Base-by-base conservation (phyloP, 2,329 filamentous ascomycete species). In the Alternaria sp. region DNA sequence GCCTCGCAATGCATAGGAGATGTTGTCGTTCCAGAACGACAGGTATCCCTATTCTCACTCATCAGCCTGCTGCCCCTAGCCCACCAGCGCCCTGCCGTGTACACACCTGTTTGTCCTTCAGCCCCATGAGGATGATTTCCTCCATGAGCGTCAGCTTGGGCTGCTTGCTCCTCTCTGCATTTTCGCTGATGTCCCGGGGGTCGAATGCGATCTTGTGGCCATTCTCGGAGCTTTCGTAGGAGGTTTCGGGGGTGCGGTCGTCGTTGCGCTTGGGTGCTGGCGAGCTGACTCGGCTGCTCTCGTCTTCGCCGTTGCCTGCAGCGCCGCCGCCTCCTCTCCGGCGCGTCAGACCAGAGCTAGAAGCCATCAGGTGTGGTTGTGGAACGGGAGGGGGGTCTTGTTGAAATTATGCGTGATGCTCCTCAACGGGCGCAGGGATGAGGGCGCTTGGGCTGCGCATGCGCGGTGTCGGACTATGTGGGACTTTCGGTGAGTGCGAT, bases 11-110 rank as follows among this genome's bases (percentile, higher is more conserved):
- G 96, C 96, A 81, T 99, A 99, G 64, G 94, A 97, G 77, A 99
- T 99, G 84, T 99, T 99, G 83, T 99, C 96, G 83, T 99, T 99
- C 96, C 96, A 99, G 83, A 99, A 99, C 28, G 95, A 98, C 67
- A 99, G 89, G 79, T 99, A 98, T 70, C 96, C 96, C 93, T 97
- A 66, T 62, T 55, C 61, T 58, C 45, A 49, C 36, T 43, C 26
- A 69, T 76, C 64, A 76, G 71, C 66, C 54, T 62, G 57, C 59
- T 46, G 30, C 55, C 28, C 57, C 53, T 59, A 51, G 57, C 25
- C 52, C 58, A 46, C 64, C 57, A 50, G 47, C 55, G 55, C 43
- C 46, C 36, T 63, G 59, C 55, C 52, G 45, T 51, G 28, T 36
- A 77, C 86, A 78, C 84, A 97, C 93, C 89, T 99, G 96, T 85